Conservation (phyloP, 306 rosid species). For the Hippophae gyantsensis region DNA sequence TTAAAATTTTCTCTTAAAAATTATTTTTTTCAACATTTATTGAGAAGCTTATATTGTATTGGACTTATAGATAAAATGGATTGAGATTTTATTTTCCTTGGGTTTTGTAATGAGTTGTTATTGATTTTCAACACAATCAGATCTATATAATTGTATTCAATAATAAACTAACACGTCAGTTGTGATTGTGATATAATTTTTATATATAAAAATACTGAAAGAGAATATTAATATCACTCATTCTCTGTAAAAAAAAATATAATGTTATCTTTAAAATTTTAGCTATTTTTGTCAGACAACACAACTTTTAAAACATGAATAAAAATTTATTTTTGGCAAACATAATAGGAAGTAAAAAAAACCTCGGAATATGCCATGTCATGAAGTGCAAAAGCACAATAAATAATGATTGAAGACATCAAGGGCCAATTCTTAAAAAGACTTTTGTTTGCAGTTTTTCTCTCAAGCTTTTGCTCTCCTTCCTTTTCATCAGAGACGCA, state of each 20-base stretch:
- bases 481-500: slow-evolving; percentile 7
- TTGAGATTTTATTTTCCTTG: no score
- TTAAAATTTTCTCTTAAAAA: no score
- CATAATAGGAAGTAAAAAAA: background rate
- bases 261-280: background rate
- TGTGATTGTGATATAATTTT: no score
- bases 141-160: no score
- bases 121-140: no score
- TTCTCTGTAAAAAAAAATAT: background rate
- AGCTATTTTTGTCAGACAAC: background rate
- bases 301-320: background rate
- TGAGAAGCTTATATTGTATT: no score
- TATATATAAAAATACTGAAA: no score
- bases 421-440: slow-evolving; percentile 75
- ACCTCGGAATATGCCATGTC: slow-evolving; percentile 86
- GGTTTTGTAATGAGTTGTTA: no score
- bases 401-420: slow-evolving; percentile 65
- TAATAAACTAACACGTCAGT: no score
- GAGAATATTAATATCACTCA: no score
- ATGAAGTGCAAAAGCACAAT: slow-evolving; percentile 59
- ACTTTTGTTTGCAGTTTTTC: slow-evolving; percentile 27
- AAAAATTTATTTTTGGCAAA: background rate
- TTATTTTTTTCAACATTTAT: no score
- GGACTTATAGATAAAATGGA: no score
- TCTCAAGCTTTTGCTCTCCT: slow-evolving; percentile 13